Evolutionary conservation across 2,329 filamentous ascomycete genomes (phyloP), one percentile per base, ranked within the genome.

Genomic region (Aspergillus vadensis): DNA sequence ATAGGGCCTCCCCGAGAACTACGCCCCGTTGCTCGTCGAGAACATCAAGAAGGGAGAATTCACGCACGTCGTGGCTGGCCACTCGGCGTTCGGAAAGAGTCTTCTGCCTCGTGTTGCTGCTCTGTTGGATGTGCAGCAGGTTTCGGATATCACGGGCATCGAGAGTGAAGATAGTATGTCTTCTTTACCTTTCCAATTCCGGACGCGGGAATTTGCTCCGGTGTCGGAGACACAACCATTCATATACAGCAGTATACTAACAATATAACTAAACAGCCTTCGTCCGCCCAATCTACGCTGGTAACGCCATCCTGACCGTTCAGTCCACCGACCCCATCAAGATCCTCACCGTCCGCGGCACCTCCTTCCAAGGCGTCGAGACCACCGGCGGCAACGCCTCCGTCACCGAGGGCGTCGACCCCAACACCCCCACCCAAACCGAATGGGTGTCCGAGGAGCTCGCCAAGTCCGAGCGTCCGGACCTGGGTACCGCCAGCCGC

Each of bases 31-130:
- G 50, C 83, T 99, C 43, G 90, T 92, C 55, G 94, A 98, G 77
- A 99, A 98, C 78, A 94, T 98, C 79, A 96, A 96, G 81, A 95
- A 95, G 76, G 93, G 91, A 62, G 91, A 89, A 62, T 98, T 92
- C 77, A 96, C 93, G 63, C 95, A 99, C 74, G 86, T 99, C 65
- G 85, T 99, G 70, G 91, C 90, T 41, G 89, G 91, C 58, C 92
- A 98, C 81, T 95, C 93, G 23, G 92, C 95, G 1, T 99, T 99
- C 79, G 95, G 95, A 72, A 99, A 99, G 86, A 96, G 90, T 77
- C 78, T 99, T 49, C 83, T 99, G 79, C 95, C 95, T 41, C 88
- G 95, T 64, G 91, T 97, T 15, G 92, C 95, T 19, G 95, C 95
- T 19, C 82, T 99, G 58, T 84, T 99, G 61, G 95, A 99, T 76